These are phyloP conservation scores for Esteya vermicola DNA, from an alignment of 2,329 filamentous ascomycete genomes.

Conservation along the genomic window DNA sequence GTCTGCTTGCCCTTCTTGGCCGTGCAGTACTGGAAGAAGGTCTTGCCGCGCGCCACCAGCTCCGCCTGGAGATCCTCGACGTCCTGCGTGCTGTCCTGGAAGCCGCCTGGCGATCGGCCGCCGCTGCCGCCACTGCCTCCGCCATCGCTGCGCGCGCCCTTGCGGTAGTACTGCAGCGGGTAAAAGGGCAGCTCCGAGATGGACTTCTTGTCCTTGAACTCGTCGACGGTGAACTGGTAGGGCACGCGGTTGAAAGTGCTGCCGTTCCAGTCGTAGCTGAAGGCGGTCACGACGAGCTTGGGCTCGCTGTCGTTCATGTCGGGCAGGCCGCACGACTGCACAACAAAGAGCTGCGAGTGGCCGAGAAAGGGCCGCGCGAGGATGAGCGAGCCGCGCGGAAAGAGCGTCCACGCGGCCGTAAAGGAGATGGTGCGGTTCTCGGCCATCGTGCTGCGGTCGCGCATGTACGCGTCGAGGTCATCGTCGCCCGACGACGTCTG, in stretches of 20 bases:
- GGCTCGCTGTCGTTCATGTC: background rate
- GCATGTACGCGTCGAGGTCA: background rate
- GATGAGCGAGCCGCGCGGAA: background rate
- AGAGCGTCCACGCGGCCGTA: background rate
- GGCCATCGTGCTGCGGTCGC: background rate
- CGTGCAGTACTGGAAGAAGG: background rate
- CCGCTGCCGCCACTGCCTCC: too few relatives aligned
- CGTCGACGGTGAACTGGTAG: background rate
- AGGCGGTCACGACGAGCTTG: background rate
- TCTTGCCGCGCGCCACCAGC: background rate
- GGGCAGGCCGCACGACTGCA: background rate
- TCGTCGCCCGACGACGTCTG: background rate
- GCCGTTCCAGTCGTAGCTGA: slow-evolving; percentile 1
- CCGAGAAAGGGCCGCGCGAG: background rate
- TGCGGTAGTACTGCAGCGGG: background rate
- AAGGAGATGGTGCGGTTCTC: background rate
- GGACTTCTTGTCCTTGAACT: background rate
- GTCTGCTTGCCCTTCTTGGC: background rate
- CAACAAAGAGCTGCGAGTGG: background rate
- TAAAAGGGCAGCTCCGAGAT: background rate
- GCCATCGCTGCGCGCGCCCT: too few relatives aligned
- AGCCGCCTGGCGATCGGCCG: too few relatives aligned
- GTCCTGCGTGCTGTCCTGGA: background rate
- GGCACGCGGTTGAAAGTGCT: background rate
- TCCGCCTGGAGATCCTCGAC: background rate